These are phyloP conservation scores for Hordeum marinum DNA, from an alignment of 176 grass and related monocot species.

Conservation along the genomic window DNA sequence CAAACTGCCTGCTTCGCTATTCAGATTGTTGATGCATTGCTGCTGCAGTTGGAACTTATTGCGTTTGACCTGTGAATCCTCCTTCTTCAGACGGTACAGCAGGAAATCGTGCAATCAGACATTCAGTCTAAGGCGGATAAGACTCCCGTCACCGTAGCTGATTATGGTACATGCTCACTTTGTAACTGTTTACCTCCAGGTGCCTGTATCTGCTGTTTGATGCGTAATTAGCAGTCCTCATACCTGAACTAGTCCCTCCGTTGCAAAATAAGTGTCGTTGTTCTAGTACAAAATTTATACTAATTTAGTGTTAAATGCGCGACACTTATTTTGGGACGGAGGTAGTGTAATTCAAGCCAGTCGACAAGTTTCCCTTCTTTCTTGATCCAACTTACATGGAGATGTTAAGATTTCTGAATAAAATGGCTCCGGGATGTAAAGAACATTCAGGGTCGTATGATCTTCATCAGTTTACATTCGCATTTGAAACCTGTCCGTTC, in stretches of 20 bases:
- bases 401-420: slow-evolving; percentile 7
- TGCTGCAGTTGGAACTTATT: slow-evolving; percentile 1
- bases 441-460: neutral
- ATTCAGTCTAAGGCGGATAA: slow-evolving; percentile 84
- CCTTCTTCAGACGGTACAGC: slow-evolving; percentile 59
- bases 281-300: too few relatives aligned
- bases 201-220: neutral
- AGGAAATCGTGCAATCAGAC: slow-evolving; percentile 71
- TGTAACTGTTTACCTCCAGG: neutral
- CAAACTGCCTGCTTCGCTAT: neutral
- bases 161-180: slow-evolving; percentile 60
- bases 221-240: neutral
- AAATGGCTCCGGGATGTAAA: neutral
- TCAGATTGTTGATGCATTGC: neutral
- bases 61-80: neutral
- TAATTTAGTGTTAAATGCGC: too few relatives aligned
- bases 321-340: too few relatives aligned
- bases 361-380: neutral
- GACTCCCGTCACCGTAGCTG: slow-evolving; percentile 88
- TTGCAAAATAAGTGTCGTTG: too few relatives aligned
- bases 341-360: neutral
- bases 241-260: neutral
- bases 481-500: neutral
- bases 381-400: neutral
- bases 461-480: neutral